Evolutionary conservation across 495 filamentous ascomycete species (phyloP), one percentile per base, ranked within the genome.

Genomic region (Aspergillus hancockii): DNA sequence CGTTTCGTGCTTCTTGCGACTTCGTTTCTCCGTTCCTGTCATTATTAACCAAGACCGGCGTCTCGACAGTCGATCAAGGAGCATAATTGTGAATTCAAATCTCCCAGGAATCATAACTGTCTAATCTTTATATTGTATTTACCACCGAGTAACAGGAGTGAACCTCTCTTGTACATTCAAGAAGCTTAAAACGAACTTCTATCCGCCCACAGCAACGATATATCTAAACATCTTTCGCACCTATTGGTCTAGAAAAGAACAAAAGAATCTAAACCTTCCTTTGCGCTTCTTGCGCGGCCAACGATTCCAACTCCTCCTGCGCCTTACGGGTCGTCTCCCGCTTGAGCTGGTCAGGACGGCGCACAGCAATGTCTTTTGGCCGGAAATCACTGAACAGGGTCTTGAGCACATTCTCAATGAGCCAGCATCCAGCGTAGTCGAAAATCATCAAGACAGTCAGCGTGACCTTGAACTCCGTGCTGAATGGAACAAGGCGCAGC

Each of bases 401-500:
- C 83, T 99, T 98, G 59, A 99, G 78, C 3, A 86, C 86, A 62
- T 92, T 87, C 79, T 99, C 94, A 60, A 98, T 87, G 21, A 90
- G 49, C 79, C 86, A 99, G 78, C 95, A 98, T 12, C 87, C 92
- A 18, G 77, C 83, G 66, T 92, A 99, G 74, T 99, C 94, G 19
- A 96, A 61, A 30, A 91, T 70, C 94, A 99, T 99, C 61, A 90
- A 75, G 1, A 79, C 73, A 0, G 92, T 96, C 76, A 99, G 83
- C 21, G 87, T 92, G 22, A 83, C 63, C 81, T 96, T 97, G 81
- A 99, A 99, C 63, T 93, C 91, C 13, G 76, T 81, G 38, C 77
- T 90, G 74, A 99, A 99, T n/a, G 91, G 90, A 10, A 98, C 94
- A 1, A 99, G 84, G 61, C 86, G 89, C 75, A 99, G 85, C 78